Percentiles rank a stretch among this genome's conserved stretches.
Evolutionary conservation across 495 filamentous ascomycete genomes (phyloP).

Genomic region (Aspergillus affinis): DNA sequence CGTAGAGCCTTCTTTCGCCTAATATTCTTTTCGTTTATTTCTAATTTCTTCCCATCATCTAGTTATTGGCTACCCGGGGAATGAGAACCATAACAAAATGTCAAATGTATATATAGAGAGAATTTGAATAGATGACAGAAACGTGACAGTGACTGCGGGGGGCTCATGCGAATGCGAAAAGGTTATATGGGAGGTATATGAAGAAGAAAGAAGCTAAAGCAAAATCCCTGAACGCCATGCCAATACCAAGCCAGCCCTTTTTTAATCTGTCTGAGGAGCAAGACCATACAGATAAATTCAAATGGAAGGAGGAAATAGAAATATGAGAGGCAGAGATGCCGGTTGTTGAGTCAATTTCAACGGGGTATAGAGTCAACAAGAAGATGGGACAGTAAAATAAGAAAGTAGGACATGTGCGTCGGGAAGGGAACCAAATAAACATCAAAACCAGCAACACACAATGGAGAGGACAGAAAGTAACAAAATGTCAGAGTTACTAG

Average conservation of each 20-base stretch:
- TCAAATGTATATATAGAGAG: not conserved
- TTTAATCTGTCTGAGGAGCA: no score
- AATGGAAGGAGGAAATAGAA: not conserved
- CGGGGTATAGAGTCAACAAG: not conserved
- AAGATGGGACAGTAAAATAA: not conserved
- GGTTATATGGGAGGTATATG: not conserved
- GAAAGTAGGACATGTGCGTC: no score
- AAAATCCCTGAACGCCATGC: not conserved
- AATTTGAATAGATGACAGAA: no score
- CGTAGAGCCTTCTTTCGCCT: no score
- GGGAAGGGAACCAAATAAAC: no score
- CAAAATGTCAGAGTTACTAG: not conserved
- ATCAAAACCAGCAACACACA: no score
- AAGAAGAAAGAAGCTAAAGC: not conserved
- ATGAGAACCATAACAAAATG: not conserved
- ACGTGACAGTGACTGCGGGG: no score
- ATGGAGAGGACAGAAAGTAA: not conserved
- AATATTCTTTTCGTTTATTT: no score
- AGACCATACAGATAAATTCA: not conserved
- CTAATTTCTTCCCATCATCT: no score
- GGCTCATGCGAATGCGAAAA: not conserved
- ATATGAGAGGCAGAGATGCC: not conserved
- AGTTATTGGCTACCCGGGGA: no score
- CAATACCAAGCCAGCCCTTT: not conserved
- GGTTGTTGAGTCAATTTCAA: not conserved